Evolutionary conservation across 2,329 filamentous ascomycete genomes (phyloP).

Genomic region (Clonostachys rhizophaga): DNA sequence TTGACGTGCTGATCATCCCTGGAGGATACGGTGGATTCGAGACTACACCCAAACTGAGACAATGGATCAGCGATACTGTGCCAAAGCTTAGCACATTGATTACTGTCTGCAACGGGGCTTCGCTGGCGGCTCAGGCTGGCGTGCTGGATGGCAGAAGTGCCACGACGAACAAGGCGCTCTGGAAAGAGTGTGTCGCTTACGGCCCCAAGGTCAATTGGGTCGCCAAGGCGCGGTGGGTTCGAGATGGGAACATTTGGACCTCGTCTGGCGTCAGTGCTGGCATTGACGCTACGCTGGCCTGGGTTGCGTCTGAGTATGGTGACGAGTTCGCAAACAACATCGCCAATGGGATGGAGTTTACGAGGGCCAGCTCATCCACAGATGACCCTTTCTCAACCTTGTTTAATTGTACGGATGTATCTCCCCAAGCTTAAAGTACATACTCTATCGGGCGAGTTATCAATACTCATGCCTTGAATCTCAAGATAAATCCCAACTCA

Average conservation of each 20-base stretch:
- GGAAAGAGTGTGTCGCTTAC: constrained; percentile 32
- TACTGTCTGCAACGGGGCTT: constrained; percentile 61
- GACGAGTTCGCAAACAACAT: constrained; percentile 20
- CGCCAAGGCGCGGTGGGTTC: constrained; percentile 49
- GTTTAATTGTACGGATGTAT: neutral
- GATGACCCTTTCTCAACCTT: constrained; percentile 6
- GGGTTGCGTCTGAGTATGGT: constrained; percentile 47
- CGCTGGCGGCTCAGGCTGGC: constrained; percentile 50
- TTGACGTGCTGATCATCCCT: constrained; percentile 30
- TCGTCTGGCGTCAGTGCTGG: constrained; percentile 54
- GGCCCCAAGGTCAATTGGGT: constrained; percentile 48
- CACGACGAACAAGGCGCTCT: constrained; percentile 62
- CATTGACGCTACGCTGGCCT: constrained; percentile 56
- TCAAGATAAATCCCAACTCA: too few relatives aligned
- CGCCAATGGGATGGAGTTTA: constrained; percentile 4
- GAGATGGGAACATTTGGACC: constrained; percentile 54
- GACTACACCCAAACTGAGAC: constrained; percentile 9
- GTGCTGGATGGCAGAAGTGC: constrained; percentile 53
- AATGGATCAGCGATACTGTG: constrained; percentile 35
- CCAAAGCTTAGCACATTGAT: constrained; percentile 43
- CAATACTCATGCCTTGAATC: too few relatives aligned
- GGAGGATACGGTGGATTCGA: constrained; percentile 32
- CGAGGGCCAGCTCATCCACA: constrained; percentile 2
- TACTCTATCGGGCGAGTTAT: too few relatives aligned
- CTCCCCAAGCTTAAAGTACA: neutral